These are phyloP conservation scores for Morella rubra DNA, from an alignment of 306 rosid species.

Conservation along the genomic window DNA sequence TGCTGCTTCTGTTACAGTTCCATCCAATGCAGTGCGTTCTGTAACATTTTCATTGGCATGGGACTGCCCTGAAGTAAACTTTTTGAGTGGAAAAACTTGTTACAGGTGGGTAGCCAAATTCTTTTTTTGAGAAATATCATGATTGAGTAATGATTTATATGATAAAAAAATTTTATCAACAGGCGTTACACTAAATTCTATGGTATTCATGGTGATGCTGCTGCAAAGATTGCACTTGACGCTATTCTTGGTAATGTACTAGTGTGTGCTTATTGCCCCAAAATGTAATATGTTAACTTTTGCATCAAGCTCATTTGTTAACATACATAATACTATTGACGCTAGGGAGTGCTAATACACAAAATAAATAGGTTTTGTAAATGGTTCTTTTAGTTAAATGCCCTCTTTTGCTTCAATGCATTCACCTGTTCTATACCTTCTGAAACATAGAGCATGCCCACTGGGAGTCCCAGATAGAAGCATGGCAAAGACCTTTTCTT, in stretches of 20 bases:
- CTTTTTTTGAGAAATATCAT: constrained; percentile 24
- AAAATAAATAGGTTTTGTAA: constrained; percentile 4
- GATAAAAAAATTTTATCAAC: constrained; percentile 38
- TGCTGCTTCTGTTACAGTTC: constrained; percentile 80
- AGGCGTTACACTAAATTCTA: constrained; percentile 95
- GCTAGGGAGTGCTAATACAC: constrained; percentile 20
- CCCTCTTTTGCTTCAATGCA: not conserved
- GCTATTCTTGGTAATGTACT: constrained; percentile 73
- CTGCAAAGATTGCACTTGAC: constrained; percentile 80
- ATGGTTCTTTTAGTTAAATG: constrained; percentile 11
- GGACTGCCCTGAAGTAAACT: constrained; percentile 89
- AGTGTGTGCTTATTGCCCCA: not conserved
- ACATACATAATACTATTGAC: constrained; percentile 9
- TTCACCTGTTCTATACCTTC: not conserved
- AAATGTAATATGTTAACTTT: not conserved
- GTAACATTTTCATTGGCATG: constrained; percentile 93
- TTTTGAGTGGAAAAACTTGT: constrained; percentile 58
- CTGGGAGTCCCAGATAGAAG: constrained; percentile 91
- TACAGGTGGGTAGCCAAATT: constrained; percentile 59
- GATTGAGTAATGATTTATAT: constrained; percentile 14
- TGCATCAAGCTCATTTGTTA: constrained; percentile 18
- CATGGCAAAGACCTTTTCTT: constrained; percentile 92
- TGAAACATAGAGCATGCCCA: constrained; percentile 53
- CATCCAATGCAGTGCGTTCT: constrained; percentile 53
- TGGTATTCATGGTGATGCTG: constrained; percentile 73